Conservation (phyloP, 768 basidiomycete genomes). For the Tylopilus rubrobrunneus region DNA sequence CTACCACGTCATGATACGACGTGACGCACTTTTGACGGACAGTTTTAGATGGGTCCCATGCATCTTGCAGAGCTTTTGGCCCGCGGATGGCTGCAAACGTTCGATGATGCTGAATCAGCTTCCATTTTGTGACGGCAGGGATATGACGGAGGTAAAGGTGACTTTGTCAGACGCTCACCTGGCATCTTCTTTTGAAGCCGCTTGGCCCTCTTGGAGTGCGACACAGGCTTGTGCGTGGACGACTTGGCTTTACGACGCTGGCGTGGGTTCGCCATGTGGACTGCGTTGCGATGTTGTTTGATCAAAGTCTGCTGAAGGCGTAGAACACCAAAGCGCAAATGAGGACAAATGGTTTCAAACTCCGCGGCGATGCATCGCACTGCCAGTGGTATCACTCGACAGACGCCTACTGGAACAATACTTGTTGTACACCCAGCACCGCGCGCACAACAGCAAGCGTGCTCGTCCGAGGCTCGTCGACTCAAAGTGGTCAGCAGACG, state of each 20-base stretch:
- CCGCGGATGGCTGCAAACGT: constrained; percentile 63
- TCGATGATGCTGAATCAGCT: constrained; percentile 4
- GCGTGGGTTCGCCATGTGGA: constrained; percentile 80
- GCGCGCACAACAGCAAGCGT: neutral
- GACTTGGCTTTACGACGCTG: constrained; percentile 86
- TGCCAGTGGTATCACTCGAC: neutral
- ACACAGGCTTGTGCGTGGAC: constrained; percentile 65
- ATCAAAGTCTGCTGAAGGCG: neutral
- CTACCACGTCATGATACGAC: neutral
- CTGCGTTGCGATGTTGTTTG: neutral
- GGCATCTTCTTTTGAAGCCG: constrained; percentile 76
- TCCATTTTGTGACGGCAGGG: neutral
- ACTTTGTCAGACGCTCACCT: constrained; percentile 39
- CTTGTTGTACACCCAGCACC: neutral
- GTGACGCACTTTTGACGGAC: constrained; percentile 83
- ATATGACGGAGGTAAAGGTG: neutral
- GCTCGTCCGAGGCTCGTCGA: neutral
- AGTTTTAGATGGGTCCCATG: constrained; percentile 86
- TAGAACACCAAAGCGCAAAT: no score
- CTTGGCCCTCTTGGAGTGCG: constrained; percentile 72
- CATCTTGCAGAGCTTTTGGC: constrained; percentile 74
- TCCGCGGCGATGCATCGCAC: constrained; percentile 2
- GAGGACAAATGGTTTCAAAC: constrained; percentile 6
- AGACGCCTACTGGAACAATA: neutral
- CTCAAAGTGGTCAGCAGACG: neutral